A percentile compares a stretch with the other conserved stretches of the same genome.
These are phyloP conservation scores for Diaporthe nobilis DNA, from an alignment of 2,329 filamentous ascomycete genomes.

Conservation along the genomic window DNA sequence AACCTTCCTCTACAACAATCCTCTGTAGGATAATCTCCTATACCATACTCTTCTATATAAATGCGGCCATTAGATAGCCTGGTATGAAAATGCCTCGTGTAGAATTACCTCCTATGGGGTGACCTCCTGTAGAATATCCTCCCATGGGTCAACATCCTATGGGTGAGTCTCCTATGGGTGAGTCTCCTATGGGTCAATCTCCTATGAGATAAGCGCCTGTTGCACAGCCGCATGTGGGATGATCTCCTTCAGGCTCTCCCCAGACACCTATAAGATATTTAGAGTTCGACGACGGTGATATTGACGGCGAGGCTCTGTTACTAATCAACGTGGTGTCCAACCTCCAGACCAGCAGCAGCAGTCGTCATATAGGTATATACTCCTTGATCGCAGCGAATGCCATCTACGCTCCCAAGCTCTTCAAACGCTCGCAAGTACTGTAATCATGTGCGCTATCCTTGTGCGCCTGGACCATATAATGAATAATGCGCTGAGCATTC, in stretches of 20 bases:
- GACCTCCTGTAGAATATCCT: not conserved
- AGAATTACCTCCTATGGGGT: not conserved
- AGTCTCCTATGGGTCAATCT: not conserved
- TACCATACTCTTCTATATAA: not conserved
- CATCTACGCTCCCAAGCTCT: not conserved
- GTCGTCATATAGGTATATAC: not conserved
- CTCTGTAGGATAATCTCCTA: not conserved
- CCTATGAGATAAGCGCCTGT: too few relatives aligned
- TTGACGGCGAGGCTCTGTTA: too few relatives aligned
- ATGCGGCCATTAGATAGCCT: not conserved
- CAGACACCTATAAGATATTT: too few relatives aligned
- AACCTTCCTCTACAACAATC: not conserved
- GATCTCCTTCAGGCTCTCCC: too few relatives aligned
- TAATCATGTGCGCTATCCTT: too few relatives aligned
- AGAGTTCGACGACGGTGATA: too few relatives aligned
- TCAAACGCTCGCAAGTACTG: not conserved
- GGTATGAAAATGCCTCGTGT: fast-evolving
- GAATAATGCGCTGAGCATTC: too few relatives aligned
- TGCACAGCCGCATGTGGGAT: too few relatives aligned
- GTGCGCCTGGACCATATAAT: too few relatives aligned
- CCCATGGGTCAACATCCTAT: not conserved
- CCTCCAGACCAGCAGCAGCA: not conserved
- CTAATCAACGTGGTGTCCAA: too few relatives aligned
- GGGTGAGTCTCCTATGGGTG: not conserved
- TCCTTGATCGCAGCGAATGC: not conserved